Evolutionary conservation across 805 yeast species (phyloP), one percentile per base, ranked within the genome.

Genomic region (Metschnikowia dekortorum): DNA sequence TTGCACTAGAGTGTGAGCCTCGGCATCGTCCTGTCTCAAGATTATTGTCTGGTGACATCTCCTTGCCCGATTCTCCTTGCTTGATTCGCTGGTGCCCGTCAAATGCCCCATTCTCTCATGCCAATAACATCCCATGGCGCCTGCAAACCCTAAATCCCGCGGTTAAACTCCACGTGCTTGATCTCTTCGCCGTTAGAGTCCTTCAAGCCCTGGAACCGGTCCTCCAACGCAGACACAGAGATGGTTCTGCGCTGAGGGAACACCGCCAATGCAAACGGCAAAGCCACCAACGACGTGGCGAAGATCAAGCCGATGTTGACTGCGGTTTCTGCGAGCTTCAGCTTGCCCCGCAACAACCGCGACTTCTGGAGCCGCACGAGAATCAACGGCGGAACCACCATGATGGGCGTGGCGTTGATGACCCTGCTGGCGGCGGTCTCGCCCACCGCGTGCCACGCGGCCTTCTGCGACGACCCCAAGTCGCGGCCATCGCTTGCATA

Each of bases 391-490:
- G 99, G 99, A 6, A 94, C 67, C 18, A 88, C 99, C 99, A 94
- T 94, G 60, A 94, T 80, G 16, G 99, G 99, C 0, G 99, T 87
- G 14, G 98, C 97, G 61, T 90, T 94, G 59, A 92, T 87, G 41
- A 94, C 96, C 64, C 99, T 77, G 40, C 96, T 87, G 32, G 91
- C 83, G 2, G 97, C 98, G 9, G 99, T 94, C 69, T 94, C 98
- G 26, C 96, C 97, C 42, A 94, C 99, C 0, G 99, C 99, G 53
- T 84, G 78, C 44, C 81, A 63, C 0, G 99, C 99, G 14, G 99
- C 99, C 33, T 75, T 80, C 65, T 87, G 83, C 6, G 97, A 90
- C 30, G 73, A 74, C 54, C 84, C 82, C 32, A 80, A 76, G 33
- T 83, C 84, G 37, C 83, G 81, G 33, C 89, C 83, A 10, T 76